phyloP scores from a whole-genome alignment of 331 rosid genomes.

The Phaseolus coccineus region DNA sequence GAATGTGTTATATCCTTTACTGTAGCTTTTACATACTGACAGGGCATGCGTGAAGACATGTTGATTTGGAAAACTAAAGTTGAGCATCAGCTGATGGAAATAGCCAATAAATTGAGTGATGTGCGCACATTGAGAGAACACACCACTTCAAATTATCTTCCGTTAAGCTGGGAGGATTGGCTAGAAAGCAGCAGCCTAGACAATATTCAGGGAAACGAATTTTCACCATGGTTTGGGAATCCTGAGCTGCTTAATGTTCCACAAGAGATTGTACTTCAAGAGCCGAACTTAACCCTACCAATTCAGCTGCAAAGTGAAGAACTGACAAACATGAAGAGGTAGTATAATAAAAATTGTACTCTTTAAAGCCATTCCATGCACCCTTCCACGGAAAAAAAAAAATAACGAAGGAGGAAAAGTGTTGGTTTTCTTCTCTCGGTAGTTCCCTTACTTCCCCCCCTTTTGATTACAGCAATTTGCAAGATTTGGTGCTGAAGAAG shows the following conservation, averaged over 20 bases:
- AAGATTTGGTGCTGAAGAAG: slow-evolving; percentile 49
- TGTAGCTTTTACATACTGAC: slow-evolving; percentile 42
- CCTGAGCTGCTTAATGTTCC: slow-evolving; percentile 53
- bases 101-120: slow-evolving; percentile 58
- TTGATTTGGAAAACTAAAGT: slow-evolving; percentile 72
- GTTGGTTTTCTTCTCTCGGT: slow-evolving; percentile 9
- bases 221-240: slow-evolving; percentile 68
- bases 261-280: slow-evolving; percentile 50
- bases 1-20: slow-evolving; percentile 26
- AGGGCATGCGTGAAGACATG: slow-evolving; percentile 74
- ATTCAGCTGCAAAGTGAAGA: slow-evolving; percentile 54
- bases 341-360: slow-evolving; percentile 14
- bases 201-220: slow-evolving; percentile 60
- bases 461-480: slow-evolving; percentile 54
- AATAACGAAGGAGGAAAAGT: slow-evolving; percentile 16
- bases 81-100: slow-evolving; percentile 70
- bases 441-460: slow-evolving; percentile 24
- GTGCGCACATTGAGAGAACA: slow-evolving; percentile 55
- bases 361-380: slow-evolving; percentile 12
- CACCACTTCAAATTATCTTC: slow-evolving; percentile 53
- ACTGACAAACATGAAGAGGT: slow-evolving; percentile 58
- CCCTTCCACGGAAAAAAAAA: neutral
- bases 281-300: slow-evolving; percentile 49
- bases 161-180: slow-evolving; percentile 83
- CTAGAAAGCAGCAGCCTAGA: slow-evolving; percentile 59